These are phyloP conservation scores for Chenopodium berlandieri DNA, from an alignment of 148 eudicot species.

Conservation along the genomic window DNA sequence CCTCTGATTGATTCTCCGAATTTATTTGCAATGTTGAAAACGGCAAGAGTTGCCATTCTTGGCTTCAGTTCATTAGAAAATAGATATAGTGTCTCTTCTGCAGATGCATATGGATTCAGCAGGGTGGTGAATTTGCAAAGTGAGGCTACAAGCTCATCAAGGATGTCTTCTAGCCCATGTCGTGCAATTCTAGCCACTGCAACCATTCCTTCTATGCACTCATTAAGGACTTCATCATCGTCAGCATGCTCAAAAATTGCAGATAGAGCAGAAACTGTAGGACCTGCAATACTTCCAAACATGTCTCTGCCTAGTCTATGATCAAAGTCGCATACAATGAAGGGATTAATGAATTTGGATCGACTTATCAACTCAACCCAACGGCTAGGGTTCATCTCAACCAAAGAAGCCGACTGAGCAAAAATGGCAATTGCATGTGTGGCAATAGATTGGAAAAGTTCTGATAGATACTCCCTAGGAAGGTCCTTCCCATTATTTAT, in stretches of 20 bases:
- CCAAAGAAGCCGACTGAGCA: constrained; percentile 35
- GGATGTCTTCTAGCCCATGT: constrained; percentile 73
- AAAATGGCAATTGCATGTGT: constrained; percentile 50
- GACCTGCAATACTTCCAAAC: constrained; percentile 90
- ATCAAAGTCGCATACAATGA: constrained; percentile 50
- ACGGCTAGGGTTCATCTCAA: constrained; percentile 77
- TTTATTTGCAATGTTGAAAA: constrained; percentile 75
- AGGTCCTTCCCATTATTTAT: constrained; percentile 91
- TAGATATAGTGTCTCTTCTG: constrained; percentile 85
- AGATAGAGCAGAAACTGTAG: constrained; percentile 71
- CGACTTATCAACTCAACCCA: constrained; percentile 79
- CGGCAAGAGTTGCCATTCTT: constrained; percentile 85
- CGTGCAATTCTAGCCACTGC: constrained; percentile 75
- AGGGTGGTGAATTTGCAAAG: constrained; percentile 85
- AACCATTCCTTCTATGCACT: constrained; percentile 75
- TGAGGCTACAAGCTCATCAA: constrained; percentile 83
- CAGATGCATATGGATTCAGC: constrained; percentile 86
- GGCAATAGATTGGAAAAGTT: constrained; percentile 82
- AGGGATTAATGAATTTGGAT: constrained; percentile 49
- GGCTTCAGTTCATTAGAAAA: constrained; percentile 88
- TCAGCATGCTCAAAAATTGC: constrained; percentile 87
- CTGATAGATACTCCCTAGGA: constrained; percentile 74
- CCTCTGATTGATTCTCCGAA: constrained; percentile 75
- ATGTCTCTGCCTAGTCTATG: constrained; percentile 77
- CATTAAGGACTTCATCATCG: constrained; percentile 78